Base-by-base conservation (phyloP, 192 early-diverging fungal genomes). In the Coemansia sp. region DNA sequence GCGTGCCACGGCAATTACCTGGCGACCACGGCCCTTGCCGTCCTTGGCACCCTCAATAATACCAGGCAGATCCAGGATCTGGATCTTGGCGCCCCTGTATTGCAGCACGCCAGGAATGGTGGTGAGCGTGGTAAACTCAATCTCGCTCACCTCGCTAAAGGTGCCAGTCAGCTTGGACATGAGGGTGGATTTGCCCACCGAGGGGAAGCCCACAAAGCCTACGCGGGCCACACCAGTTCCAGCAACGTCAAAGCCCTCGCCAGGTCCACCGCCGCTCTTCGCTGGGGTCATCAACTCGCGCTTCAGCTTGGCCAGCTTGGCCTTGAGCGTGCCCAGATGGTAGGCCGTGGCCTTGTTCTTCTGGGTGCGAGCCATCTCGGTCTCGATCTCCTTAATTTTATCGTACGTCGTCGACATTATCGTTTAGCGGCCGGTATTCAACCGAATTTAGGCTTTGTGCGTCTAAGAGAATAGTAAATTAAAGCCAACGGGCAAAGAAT, bases 41-140 rank as follows among this genome's bases (percentile, higher is more conserved):
- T 99, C 96, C 87, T 97, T 97, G 55, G 97, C 97, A 68, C 96
- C 97, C 84, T 97, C 95, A 61, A 98, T 97, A 84, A 98, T 97
- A 62, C 95, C 95, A 2, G 95, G 95, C 77, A 99, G 88, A 93
- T 99, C 97, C 40, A 99, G 90, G 79, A 99, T 95, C 87, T 99
- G 97, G 81, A 99, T 89, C 81, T 99, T 98, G 7, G 97, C 97
- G 62, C 96, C 97, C 83, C 97, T 97, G 81, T 97, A 97, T 70
- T 95, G 92, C 61, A 92, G 76, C 24, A 97, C 90, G 76, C 97
- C 97, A n/a, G 97, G 97, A 18, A 99, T 95, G 10, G 96, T 98
- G 18, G 97, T 97, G 57, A 99, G 86, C n/a, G 97, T 99, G 62
- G 97, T 99, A 87, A 99, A 99, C 82, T 99, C 97, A 70, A 97